Base-by-base conservation (phyloP, 495 filamentous ascomycete genomes). In the Chaetomium fimeti region DNA sequence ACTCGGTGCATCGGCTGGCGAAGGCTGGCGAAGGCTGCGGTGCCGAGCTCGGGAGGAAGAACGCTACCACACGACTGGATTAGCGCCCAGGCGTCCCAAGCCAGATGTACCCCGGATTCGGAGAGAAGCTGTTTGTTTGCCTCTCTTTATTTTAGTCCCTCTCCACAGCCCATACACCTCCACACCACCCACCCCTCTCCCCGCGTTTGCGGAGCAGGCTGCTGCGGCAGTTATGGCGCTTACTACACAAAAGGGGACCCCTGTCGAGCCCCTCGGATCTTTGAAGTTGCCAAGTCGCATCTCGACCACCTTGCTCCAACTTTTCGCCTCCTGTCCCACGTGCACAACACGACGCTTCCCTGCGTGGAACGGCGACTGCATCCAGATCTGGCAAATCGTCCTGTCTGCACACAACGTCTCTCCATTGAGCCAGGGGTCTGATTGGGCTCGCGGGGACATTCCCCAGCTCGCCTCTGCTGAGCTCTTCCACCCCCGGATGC, bases 1-100 rank as follows among this genome's bases (percentile, higher is more conserved):
- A 65, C 63, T 61, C 51, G 63, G 63, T 20, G 20, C 22, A 7
- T 61, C 63, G 63, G 51, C 42, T 65, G 12, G 24, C 20, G 15
- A 18, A 36, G 25, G 18, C n/a, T n/a, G n/a, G n/a, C n/a, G n/a
- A n/a, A n/a, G n/a, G 0, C 25, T 12, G 22, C 36, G 20, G 18
- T 15, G 49, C 51, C 8, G 32, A 36, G 11, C 22, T 25, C 8
- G 49, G 8, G 15, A 52, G 7, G 25, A 27, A 0, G 7, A 52
- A 11, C 22, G 12, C 32, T 36, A 36, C 32, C 6, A 36, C 32
- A 5, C 8, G 32, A 36, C 32, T 36, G 32, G 32, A 36, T 36
- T 36, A 36, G 32, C 32, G 32, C 32, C 32, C 32, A 11, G 32
- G 32, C 8, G 5, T 36, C 32, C 32, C 32, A 36, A 36, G 32